These are phyloP conservation scores for Cairneyella variabilis DNA, from an alignment of 495 filamentous ascomycete genomes.

Conservation along the genomic window DNA sequence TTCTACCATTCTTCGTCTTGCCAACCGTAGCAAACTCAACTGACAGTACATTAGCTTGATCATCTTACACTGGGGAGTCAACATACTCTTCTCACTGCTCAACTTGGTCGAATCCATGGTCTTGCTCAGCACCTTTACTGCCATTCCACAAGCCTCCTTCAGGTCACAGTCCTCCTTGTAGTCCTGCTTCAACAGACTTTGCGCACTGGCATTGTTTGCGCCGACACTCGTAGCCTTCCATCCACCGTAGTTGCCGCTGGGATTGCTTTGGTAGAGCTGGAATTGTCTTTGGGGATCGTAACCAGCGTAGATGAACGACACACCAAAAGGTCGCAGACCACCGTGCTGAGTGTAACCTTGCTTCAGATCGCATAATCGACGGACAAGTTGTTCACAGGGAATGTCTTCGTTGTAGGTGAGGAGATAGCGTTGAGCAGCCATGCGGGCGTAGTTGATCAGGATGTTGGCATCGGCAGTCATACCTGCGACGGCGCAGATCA, in stretches of 20 bases:
- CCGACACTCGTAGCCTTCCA: constrained; percentile 99
- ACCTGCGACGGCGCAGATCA: constrained; percentile 98
- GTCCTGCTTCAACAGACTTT: constrained; percentile 97
- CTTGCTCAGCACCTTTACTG: constrained; percentile 99
- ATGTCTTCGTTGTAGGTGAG: constrained; percentile 99
- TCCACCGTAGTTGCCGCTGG: constrained; percentile 98
- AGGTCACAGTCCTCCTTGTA: constrained; percentile 97
- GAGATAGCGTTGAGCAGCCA: constrained; percentile 94
- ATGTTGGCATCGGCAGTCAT: constrained; percentile 99
- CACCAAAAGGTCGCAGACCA: constrained; percentile 94
- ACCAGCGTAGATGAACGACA: constrained; percentile 99
- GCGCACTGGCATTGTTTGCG: constrained; percentile 96
- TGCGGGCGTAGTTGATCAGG: constrained; percentile 98
- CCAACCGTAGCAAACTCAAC: constrained; percentile 99
- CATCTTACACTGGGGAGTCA: not conserved
- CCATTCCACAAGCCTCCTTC: constrained; percentile 95
- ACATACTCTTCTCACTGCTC: constrained; percentile 96
- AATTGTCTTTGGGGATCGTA: constrained; percentile 94
- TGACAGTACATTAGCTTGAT: constrained; percentile 33
- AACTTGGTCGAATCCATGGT: constrained; percentile 99
- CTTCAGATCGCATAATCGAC: constrained; percentile 95
- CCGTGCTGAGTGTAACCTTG: constrained; percentile 99
- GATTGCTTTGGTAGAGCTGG: constrained; percentile 99
- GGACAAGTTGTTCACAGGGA: constrained; percentile 97
- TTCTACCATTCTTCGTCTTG: constrained; percentile 87